phyloP scores from a whole-genome alignment of 2,329 filamentous ascomycete species.

The Alternaria consortialis region DNA sequence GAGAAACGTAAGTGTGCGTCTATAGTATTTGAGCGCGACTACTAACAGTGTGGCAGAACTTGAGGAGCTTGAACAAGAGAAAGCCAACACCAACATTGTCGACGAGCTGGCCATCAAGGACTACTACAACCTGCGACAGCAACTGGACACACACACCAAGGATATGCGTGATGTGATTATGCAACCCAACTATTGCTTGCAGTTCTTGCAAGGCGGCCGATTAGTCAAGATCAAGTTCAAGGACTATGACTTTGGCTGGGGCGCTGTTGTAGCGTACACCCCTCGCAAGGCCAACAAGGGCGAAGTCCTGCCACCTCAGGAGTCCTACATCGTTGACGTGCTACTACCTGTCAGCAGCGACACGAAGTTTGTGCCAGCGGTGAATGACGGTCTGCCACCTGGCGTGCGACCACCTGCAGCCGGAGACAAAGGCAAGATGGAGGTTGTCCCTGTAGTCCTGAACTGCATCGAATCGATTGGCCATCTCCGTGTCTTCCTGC shows the following conservation, averaged over 20 bases:
- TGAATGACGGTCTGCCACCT: constrained; percentile 71
- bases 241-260: constrained; percentile 91
- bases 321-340: constrained; percentile 85
- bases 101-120: constrained; percentile 92
- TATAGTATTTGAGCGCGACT: not conserved
- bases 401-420: constrained; percentile 68
- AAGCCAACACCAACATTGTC: constrained; percentile 76
- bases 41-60: constrained; percentile 65
- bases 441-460: constrained; percentile 85
- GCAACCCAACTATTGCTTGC: constrained; percentile 84
- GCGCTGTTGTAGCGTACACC: constrained; percentile 80
- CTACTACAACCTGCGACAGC: constrained; percentile 89
- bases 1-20: constrained; percentile 67
- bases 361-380: constrained; percentile 63
- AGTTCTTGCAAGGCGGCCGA: constrained; percentile 87
- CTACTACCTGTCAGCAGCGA: constrained; percentile 70
- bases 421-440: constrained; percentile 74
- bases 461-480: constrained; percentile 86
- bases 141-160: constrained; percentile 81
- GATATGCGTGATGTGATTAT: constrained; percentile 94
- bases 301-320: constrained; percentile 74
- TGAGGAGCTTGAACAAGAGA: constrained; percentile 77
- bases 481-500: constrained; percentile 83
- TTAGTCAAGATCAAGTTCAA: constrained; percentile 84
- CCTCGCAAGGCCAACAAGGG: constrained; percentile 72